Base-by-base conservation (phyloP, 2,329 filamentous ascomycete species). In the Cytospora schulzeri region DNA sequence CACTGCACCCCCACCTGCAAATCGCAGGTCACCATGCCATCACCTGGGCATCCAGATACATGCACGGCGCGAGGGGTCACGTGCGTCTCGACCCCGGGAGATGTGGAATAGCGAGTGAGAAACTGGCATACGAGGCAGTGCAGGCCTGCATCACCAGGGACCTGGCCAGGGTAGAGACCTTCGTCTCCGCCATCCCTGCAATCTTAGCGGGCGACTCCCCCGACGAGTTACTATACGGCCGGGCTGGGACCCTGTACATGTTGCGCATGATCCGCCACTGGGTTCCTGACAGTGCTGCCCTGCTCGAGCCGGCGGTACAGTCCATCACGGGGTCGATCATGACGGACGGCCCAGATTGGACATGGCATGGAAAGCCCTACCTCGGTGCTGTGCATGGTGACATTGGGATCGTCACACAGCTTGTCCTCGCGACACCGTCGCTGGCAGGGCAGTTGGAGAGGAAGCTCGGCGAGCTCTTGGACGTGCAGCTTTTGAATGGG, bases 381-480 rank as follows among this genome's bases (percentile, higher is more conserved):
- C 78, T 90, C 41, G 90, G 89, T 1, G 86, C 88, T 6, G 85
- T 83, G 0, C 88, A 92, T 71, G 90, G 90, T 9, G 82, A 85
- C 15, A 84, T 91, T 29, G 88, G 89, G 5, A 91, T 90, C 72
- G 81, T 92, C 63, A 87, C 85, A n/a, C 89, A 92, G 73, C 77
- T 91, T 17, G 81, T 90, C 1, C 77, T 84, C 26, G 86, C 86
- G 2, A 81, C 83, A 62, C 83, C 85, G 0, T 75, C 77, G 6
- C 80, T 84, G 67, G 86, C 87, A 1, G 73, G 79, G 1, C 79
- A 80, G 55, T 75, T 91, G 3, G 80, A 84, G 67, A 75, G 76
- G 4, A 79, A 84, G 24, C 72, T 91, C 5, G 78, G 79, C 1
- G 78, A 79, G 12, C 71, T 91, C 14, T 77, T 92, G 3, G 81